A percentile compares a stretch with the other conserved stretches of the same genome.
These are phyloP conservation scores for Balansia obtecta DNA, from an alignment of 2,329 filamentous ascomycete genomes.

Conservation along the genomic window DNA sequence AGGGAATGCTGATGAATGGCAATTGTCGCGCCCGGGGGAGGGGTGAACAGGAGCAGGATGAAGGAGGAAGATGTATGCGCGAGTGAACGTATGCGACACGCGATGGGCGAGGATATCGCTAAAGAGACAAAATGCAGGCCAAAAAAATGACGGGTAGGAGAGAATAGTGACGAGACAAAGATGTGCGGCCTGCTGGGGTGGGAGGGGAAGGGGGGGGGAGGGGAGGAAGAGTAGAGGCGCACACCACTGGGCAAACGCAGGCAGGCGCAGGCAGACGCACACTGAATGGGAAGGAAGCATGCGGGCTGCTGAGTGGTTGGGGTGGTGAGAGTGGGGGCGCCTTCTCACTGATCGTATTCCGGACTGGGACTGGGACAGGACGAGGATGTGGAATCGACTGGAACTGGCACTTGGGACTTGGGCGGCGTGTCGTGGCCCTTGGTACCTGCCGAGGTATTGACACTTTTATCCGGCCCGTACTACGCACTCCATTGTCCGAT, in stretches of 20 bases:
- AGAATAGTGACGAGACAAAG: slow-evolving; percentile 1
- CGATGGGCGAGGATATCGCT: neutral
- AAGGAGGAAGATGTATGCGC: neutral
- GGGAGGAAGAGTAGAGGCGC: neutral
- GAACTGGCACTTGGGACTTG: neutral
- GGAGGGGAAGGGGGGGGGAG: neutral
- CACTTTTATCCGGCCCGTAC: no score
- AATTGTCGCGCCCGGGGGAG: neutral
- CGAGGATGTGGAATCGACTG: neutral
- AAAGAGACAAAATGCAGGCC: neutral
- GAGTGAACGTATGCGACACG: slow-evolving; percentile 1
- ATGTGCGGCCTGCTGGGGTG: slow-evolving; percentile 3
- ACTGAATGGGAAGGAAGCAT: neutral
- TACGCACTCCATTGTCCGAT: no score
- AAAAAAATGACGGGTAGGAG: neutral
- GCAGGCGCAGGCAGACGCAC: slow-evolving; percentile 7
- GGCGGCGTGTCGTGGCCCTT: neutral
- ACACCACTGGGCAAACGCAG: neutral
- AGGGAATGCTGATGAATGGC: neutral
- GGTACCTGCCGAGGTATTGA: no score
- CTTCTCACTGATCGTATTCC: slow-evolving; percentile 3
- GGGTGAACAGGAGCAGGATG: neutral
- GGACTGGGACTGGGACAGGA: slow-evolving; percentile 1
- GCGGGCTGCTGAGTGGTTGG: neutral
- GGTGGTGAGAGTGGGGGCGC: neutral